Evolutionary conservation across 2,329 filamentous ascomycete species (phyloP).

Genomic region (Epichloe scottii): DNA sequence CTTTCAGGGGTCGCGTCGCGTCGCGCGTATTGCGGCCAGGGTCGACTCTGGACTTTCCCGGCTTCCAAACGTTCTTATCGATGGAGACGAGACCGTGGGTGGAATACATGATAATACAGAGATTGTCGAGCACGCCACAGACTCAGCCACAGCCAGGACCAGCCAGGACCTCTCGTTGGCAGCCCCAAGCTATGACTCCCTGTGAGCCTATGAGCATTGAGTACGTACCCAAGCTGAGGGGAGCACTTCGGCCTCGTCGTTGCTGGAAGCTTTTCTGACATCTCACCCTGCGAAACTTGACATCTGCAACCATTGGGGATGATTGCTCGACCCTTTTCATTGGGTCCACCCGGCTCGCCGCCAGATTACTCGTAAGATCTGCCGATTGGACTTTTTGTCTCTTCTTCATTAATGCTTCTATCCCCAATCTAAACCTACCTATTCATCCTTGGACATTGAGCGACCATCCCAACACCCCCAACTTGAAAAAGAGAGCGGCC

Average conservation of each 20-base stretch:
- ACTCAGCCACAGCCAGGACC: background rate
- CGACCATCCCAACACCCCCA: background rate
- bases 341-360: slow-evolving; percentile 3
- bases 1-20: background rate
- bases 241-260: background rate
- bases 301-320: slow-evolving; percentile 3
- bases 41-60: background rate
- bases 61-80: slow-evolving; percentile 1
- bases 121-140: background rate
- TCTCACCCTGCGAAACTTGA: background rate
- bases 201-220: no score
- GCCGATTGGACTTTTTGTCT: background rate
- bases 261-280: background rate
- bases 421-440: background rate
- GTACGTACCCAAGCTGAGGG: no score
- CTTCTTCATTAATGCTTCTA: background rate
- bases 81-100: background rate
- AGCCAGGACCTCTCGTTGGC: background rate
- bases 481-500: background rate
- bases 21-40: background rate
- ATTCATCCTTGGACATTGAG: background rate
- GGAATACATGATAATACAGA: no score
- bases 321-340: slow-evolving; percentile 3
- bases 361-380: background rate
- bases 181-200: no score